These are phyloP conservation scores for Penicillium concentricum DNA, from an alignment of 2,329 filamentous ascomycete genomes.

Conservation along the genomic window DNA sequence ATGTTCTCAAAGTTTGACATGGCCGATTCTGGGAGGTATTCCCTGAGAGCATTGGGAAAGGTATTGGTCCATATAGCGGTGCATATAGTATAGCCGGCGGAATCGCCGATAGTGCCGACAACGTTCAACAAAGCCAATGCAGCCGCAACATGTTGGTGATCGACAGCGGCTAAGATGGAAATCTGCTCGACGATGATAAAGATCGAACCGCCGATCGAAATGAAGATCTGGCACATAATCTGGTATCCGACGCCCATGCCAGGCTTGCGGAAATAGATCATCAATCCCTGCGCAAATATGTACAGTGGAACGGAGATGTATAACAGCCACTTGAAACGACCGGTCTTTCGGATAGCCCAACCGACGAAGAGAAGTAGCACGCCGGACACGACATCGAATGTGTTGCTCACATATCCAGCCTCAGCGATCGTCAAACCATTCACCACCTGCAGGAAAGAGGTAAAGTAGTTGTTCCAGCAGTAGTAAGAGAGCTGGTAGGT, in stretches of 20 bases:
- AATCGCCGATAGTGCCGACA: slow-evolving; percentile 54
- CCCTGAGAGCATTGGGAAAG: slow-evolving; percentile 49
- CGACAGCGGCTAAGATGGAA: slow-evolving; percentile 53
- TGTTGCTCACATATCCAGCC: slow-evolving; percentile 47
- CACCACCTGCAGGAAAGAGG: slow-evolving; percentile 25
- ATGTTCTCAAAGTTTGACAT: slow-evolving; percentile 39
- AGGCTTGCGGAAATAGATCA: slow-evolving; percentile 54
- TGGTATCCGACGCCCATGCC: slow-evolving; percentile 52
- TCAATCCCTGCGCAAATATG: slow-evolving; percentile 53
- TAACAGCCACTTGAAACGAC: slow-evolving; percentile 53
- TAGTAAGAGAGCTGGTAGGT: slow-evolving; percentile 32
- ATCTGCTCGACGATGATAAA: slow-evolving; percentile 56
- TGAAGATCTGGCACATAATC: slow-evolving; percentile 59
- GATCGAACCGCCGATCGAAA: slow-evolving; percentile 54
- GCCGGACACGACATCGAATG: slow-evolving; percentile 54
- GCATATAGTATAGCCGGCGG: slow-evolving; percentile 55
- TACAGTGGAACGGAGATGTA: slow-evolving; percentile 55
- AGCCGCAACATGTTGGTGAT: slow-evolving; percentile 56
- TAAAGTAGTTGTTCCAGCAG: slow-evolving; percentile 32
- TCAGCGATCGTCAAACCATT: slow-evolving; percentile 29
- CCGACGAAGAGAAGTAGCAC: slow-evolving; percentile 56
- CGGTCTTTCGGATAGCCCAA: slow-evolving; percentile 49
- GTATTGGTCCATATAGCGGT: slow-evolving; percentile 61
- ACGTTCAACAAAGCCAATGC: slow-evolving; percentile 56
- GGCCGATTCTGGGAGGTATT: slow-evolving; percentile 42